Base-by-base conservation (phyloP, 2,329 filamentous ascomycete species). In the Sarocladium brachiariae region DNA sequence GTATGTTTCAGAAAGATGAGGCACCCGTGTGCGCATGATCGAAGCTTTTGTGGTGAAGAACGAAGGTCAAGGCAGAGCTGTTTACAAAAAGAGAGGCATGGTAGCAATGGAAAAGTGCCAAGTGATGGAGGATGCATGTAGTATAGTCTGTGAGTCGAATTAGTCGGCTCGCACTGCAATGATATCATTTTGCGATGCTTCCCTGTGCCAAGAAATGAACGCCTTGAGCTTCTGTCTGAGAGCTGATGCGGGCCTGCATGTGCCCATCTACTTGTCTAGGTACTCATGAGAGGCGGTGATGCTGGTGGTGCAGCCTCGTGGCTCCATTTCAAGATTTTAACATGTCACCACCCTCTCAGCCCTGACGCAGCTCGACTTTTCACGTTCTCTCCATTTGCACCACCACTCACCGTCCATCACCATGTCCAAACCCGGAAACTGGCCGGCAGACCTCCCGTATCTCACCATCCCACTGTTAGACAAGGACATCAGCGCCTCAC, bases 361-460 rank as follows among this genome's bases (percentile, higher is more conserved):
- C n/a, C n/a, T n/a, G n/a, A n/a, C n/a, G n/a, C n/a, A n/a, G n/a
- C n/a, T n/a, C n/a, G n/a, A n/a, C n/a, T n/a, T 35, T 7, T 35
- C 7, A 39, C n/a, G 6, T 24, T 35, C 23, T 30, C 34, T 30
- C 14, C 31, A 39, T 39, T 11, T 14, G 16, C 31, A 33, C 31
- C 24, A 25, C 19, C 49, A 30, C 27, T 13, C 7, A 30, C 7
- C 11, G 21, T 9, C 4, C 5, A 19, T 11, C 8, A 38, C 16
- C 54, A 69, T 67, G 66, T 59, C 58, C 14, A 63, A 60, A 21
- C 79, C 80, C 2, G 76, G 73, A 55, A 81, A 82, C 63, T 85
- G 82, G 82, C 80, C 81, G 0, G 33, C 65, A 3, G 49, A 65
- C 9, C 56, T 83, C 2, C 68, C 71, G 2, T 85, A 83, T 58